Percentiles rank a stretch among this genome's conserved stretches.
Evolutionary conservation across 305 asterid genomes (phyloP).

Genomic region (Rubia balearica): DNA sequence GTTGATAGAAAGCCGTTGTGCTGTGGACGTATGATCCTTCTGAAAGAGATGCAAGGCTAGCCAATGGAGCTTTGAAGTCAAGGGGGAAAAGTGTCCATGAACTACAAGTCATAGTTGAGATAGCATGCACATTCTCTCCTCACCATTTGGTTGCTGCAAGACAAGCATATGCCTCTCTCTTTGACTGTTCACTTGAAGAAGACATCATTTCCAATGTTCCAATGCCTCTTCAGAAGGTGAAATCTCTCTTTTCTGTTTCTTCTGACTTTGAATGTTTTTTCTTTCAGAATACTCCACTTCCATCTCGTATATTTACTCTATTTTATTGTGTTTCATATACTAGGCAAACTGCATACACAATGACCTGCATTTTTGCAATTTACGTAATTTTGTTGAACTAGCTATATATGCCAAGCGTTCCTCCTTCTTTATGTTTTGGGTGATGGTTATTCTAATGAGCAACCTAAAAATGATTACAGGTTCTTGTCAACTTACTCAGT

Average conservation of each 20-base stretch:
- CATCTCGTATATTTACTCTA: not conserved
- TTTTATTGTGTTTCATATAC: not conserved
- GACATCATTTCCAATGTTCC: conserved; percentile 50
- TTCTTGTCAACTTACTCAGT: conserved; percentile 54
- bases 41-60: conserved; percentile 76
- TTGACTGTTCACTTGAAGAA: conserved; percentile 61
- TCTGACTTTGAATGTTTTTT: not conserved
- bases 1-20: conserved; percentile 53
- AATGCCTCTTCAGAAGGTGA: conserved; percentile 61
- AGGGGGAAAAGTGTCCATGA: conserved; percentile 35
- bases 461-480: conserved; percentile 22
- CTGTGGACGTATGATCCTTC: conserved; percentile 66
- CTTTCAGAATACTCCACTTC: not conserved
- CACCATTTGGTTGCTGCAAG: conserved; percentile 65
- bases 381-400: not conserved
- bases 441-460: not conserved
- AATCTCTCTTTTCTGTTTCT: not conserved
- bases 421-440: not conserved
- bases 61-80: conserved; percentile 49
- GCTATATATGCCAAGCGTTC: not conserved
- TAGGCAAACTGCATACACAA: not conserved
- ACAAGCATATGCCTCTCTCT: conserved; percentile 49
- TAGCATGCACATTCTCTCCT: conserved; percentile 71
- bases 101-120: conserved; percentile 67
- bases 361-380: not conserved